Percentiles rank a stretch among this genome's conserved stretches.
phyloP scores from a whole-genome alignment of 2,329 filamentous ascomycete species.

The Rutstroemia sp. region DNA sequence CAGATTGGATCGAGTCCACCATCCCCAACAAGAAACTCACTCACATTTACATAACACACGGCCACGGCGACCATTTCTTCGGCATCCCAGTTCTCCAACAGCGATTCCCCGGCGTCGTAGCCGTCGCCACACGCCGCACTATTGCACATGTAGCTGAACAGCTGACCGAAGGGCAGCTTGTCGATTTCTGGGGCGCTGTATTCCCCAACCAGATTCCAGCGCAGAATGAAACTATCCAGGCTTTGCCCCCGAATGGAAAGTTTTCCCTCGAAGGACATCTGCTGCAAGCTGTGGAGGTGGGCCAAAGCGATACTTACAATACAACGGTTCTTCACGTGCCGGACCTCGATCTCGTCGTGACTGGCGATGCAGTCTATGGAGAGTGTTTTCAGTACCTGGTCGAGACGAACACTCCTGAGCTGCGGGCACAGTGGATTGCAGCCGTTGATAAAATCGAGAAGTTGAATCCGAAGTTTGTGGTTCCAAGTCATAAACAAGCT shows the following conservation, averaged over 20 bases:
- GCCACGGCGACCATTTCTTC: constrained; percentile 36
- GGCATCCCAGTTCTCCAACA: constrained; percentile 26
- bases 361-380: constrained; percentile 32
- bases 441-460: constrained; percentile 27
- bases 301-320: constrained; percentile 27
- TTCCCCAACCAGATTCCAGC: not conserved
- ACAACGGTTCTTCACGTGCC: constrained; percentile 28
- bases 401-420: constrained; percentile 26
- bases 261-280: not conserved
- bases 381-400: constrained; percentile 28
- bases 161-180: not conserved
- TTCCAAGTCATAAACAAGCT: constrained; percentile 26
- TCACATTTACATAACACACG: constrained; percentile 35
- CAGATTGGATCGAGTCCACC: constrained; percentile 30
- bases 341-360: constrained; percentile 25
- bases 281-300: constrained; percentile 19
- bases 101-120: constrained; percentile 25
- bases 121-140: not conserved
- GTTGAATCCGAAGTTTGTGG: constrained; percentile 26
- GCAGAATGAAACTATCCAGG: not conserved
- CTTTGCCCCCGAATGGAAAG: not conserved
- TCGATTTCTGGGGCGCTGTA: not conserved
- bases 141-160: not conserved
- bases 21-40: constrained; percentile 24
- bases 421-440: constrained; percentile 27